Percentiles rank a stretch among this genome's conserved stretches.
Evolutionary conservation across 2,329 filamentous ascomycete genomes (phyloP).

Genomic region (Pyricularia pennisetigena): DNA sequence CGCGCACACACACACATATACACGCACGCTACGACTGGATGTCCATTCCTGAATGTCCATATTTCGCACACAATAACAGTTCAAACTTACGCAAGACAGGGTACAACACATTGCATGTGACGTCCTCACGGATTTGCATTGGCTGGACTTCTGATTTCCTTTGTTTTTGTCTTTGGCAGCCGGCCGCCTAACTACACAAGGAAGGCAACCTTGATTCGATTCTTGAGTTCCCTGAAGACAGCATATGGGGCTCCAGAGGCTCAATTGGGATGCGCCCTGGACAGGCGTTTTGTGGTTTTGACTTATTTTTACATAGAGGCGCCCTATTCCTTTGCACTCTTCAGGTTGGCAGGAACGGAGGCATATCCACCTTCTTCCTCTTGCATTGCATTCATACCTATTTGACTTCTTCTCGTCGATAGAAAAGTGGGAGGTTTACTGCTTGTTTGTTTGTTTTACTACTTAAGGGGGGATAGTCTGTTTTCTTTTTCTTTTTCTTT

Average conservation of each 20-base stretch:
- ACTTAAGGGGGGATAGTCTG: neutral
- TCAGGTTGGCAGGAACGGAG: neutral
- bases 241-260: neutral
- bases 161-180: neutral
- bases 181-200: neutral
- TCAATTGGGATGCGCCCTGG: neutral
- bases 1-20: neutral
- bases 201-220: neutral
- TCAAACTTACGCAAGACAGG: neutral
- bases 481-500: neutral
- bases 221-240: neutral
- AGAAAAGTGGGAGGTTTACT: neutral
- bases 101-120: neutral
- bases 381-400: slow-evolving; percentile 16
- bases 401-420: neutral
- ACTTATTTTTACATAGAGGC: neutral
- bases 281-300: neutral
- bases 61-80: neutral
- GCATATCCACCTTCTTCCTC: slow-evolving; percentile 13
- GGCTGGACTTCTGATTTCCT: neutral
- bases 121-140: neutral
- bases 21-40: neutral
- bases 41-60: neutral
- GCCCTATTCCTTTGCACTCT: neutral
- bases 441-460: neutral